These are phyloP conservation scores for Blepharisma stoltei DNA, from an alignment of 73 alveolate species.

Conservation along the genomic window DNA sequence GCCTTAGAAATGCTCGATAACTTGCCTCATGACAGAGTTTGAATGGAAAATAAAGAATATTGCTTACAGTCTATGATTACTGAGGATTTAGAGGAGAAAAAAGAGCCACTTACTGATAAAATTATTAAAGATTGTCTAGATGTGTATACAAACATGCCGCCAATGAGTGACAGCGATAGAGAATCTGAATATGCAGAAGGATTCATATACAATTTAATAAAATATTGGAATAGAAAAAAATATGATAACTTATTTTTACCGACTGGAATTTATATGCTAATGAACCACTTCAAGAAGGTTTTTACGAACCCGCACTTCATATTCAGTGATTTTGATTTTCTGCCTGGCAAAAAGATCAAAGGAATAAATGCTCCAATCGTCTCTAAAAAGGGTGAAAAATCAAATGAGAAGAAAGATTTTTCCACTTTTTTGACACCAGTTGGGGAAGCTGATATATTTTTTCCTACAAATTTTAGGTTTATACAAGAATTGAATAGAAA, in stretches of 20 bases:
- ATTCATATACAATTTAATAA: slow-evolving; percentile 38
- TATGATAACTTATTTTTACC: slow-evolving; percentile 68
- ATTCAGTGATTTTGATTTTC: slow-evolving; percentile 76
- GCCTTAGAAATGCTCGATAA: slow-evolving; percentile 77
- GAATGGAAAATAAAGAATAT: slow-evolving; percentile 32
- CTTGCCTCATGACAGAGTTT: slow-evolving; percentile 81
- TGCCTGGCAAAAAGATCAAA: slow-evolving; percentile 43
- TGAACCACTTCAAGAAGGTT: slow-evolving; percentile 44
- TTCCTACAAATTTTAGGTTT: slow-evolving; percentile 76
- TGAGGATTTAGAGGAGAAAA: slow-evolving; percentile 41
- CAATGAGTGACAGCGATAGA: slow-evolving; percentile 47
- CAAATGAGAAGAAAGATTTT: slow-evolving; percentile 69
- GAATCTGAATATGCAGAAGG: slow-evolving; percentile 54
- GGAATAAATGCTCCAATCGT: slow-evolving; percentile 80
- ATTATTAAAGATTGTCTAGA: slow-evolving; percentile 46
- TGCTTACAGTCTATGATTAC: slow-evolving; percentile 37
- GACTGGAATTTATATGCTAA: slow-evolving; percentile 54
- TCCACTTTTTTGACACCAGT: slow-evolving; percentile 56
- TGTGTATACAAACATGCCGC: slow-evolving; percentile 41
- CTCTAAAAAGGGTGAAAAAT: slow-evolving; percentile 62
- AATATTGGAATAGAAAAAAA: slow-evolving; percentile 25
- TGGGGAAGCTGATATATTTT: slow-evolving; percentile 83
- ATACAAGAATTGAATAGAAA: slow-evolving; percentile 48
- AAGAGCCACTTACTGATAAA: slow-evolving; percentile 49
- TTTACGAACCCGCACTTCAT: slow-evolving; percentile 63